A percentile compares a stretch with the other conserved stretches of the same genome.
These are phyloP conservation scores for Phlyctochytrium planicorne DNA, from an alignment of 192 early-diverging fungal genomes.

Conservation along the genomic window DNA sequence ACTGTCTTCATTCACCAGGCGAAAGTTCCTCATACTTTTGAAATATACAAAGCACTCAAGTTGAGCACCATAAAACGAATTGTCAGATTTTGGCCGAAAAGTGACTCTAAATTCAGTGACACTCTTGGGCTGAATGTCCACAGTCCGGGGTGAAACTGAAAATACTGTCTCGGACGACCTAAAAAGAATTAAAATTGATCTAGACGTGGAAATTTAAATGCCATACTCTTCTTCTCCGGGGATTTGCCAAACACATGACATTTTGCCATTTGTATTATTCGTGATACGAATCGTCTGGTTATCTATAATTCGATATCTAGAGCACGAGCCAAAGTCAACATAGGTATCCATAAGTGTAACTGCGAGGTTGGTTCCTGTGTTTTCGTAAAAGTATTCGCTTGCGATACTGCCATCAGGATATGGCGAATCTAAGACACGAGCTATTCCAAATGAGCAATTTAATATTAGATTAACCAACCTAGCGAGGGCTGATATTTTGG, in stretches of 20 bases:
- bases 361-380: conserved; percentile 31
- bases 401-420: conserved; percentile 37
- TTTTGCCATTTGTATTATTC: conserved; percentile 56
- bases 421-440: conserved; percentile 32
- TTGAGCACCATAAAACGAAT: conserved; percentile 53
- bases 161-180: conserved; percentile 44
- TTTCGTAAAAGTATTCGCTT: conserved; percentile 57
- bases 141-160: conserved; percentile 38
- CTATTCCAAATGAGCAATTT: background rate
- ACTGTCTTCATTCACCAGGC: conserved; percentile 56
- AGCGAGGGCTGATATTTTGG: conserved; percentile 7
- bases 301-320: conserved; percentile 52
- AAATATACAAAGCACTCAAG: conserved; percentile 61
- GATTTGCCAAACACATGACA: conserved; percentile 57
- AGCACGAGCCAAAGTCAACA: conserved; percentile 57
- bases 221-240: conserved; percentile 36
- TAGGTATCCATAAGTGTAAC: conserved; percentile 47
- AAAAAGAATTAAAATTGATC: background rate
- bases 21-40: conserved; percentile 60
- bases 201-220: conserved; percentile 4
- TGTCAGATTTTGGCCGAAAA: conserved; percentile 52
- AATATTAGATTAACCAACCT: conserved; percentile 10
- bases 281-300: conserved; percentile 41
- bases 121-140: conserved; percentile 46
- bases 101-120: conserved; percentile 47